Evolutionary conservation across 2,329 filamentous ascomycete genomes (phyloP), one percentile per base, ranked within the genome.

Genomic region (Escovopsis sp.): DNA sequence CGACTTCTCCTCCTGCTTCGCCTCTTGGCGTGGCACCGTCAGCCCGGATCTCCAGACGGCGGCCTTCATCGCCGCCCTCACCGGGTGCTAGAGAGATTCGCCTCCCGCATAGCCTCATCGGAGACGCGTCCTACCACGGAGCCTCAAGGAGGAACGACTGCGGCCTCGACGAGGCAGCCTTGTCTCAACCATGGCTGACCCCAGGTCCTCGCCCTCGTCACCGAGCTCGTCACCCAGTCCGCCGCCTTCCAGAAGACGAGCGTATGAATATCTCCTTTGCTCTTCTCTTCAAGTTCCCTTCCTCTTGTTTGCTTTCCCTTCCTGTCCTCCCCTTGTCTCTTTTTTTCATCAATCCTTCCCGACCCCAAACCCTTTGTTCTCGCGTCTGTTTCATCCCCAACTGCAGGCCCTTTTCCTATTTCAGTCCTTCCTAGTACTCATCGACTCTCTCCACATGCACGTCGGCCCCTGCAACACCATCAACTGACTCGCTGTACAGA

Each of bases 181-280:
- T 40, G 42, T 37, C 29, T 23, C 37, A 30, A 39, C 34, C 31
- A 51, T 51, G 48, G 27, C 44, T 10, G 48, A 48, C 27, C 32
- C 36, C 26, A 44, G 36, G 27, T 40, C 41, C 21, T 23, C 21
- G 21, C 21, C 21, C 21, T 23, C 21, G 21, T 23, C 18, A 34
- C 39, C 15, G 43, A 45, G 33, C 42, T n/a, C 45, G 14, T 42
- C 39, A 30, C 36, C 44, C 33, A 39, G 39, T 18, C 40, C 39
- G 34, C 38, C 42, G 21, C 27, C 30, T 12, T 46, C 53, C 29
- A 46, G 59, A 36, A 48, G 51, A 19, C 52, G 59, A 53, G 59
- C 59, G 58, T 62, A 49, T 35, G 58, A 10, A 23, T 10, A 23
- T 23, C 10, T 23, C 21, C 10, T 23, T 23, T 3, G 6, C 10